These are phyloP conservation scores for Phytophthora rubi DNA, from an alignment of 352 stramenopile species.

Conservation along the genomic window DNA sequence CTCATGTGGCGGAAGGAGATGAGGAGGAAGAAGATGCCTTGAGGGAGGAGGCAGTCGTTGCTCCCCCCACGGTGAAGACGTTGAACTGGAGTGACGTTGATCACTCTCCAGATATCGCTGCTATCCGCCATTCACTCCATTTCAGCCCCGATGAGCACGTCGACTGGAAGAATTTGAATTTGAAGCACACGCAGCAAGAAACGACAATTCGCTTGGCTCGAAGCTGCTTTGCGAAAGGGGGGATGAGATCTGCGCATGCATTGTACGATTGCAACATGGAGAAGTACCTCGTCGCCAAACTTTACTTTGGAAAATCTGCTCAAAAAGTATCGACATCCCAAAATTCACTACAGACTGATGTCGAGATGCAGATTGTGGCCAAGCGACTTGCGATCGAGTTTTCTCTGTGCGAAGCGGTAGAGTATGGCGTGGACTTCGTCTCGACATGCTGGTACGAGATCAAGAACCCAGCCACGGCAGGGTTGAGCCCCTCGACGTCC, in stretches of 20 bases:
- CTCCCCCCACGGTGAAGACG: background rate
- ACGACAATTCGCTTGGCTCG: slow-evolving; percentile 41
- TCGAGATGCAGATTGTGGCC: slow-evolving; percentile 47
- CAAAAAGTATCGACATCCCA: background rate
- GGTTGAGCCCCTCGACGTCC: slow-evolving; percentile 22
- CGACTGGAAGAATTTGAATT: slow-evolving; percentile 36
- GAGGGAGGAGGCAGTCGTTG: background rate
- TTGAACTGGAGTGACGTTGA: slow-evolving; percentile 31
- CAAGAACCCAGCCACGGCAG: slow-evolving; percentile 19
- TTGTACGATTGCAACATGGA: slow-evolving; percentile 45
- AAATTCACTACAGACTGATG: slow-evolving; percentile 31
- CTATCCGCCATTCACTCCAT: slow-evolving; percentile 44
- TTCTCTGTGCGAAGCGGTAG: slow-evolving; percentile 28
- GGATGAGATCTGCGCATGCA: slow-evolving; percentile 43
- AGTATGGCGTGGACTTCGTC: slow-evolving; percentile 49
- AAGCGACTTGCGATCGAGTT: slow-evolving; percentile 46
- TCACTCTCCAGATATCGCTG: slow-evolving; percentile 12
- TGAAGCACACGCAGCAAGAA: slow-evolving; percentile 43
- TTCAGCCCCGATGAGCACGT: slow-evolving; percentile 29
- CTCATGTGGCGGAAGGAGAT: background rate
- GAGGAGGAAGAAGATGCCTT: slow-evolving; percentile 7
- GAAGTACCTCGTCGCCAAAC: slow-evolving; percentile 43
- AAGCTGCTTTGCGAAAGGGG: slow-evolving; percentile 43
- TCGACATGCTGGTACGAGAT: slow-evolving; percentile 56
- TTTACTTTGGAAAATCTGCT: slow-evolving; percentile 41